Percentiles rank a stretch among this genome's conserved stretches.
Evolutionary conservation across 306 rosid genomes (phyloP).

Genomic region (Corylus americana): DNA sequence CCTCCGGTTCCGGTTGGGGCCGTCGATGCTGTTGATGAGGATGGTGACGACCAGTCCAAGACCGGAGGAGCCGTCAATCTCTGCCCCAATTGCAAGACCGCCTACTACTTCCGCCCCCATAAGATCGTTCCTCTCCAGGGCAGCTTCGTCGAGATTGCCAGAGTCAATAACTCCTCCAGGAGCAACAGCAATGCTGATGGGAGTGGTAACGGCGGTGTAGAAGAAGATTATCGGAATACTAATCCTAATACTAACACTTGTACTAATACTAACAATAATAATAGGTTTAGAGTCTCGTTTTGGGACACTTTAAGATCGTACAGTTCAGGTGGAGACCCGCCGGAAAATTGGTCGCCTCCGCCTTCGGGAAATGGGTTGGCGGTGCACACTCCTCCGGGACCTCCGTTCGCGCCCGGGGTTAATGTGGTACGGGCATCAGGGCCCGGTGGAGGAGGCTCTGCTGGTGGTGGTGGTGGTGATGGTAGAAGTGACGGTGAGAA

Average conservation of each 20-base stretch:
- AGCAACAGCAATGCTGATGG: slow-evolving; percentile 10
- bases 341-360: slow-evolving; percentile 69
- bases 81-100: slow-evolving; percentile 87
- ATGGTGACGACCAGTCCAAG: slow-evolving; percentile 25
- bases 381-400: slow-evolving; percentile 88
- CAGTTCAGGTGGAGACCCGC: slow-evolving; percentile 60
- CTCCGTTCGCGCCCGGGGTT: slow-evolving; percentile 80
- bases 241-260: slow-evolving; percentile 16
- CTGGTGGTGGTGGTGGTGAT: slow-evolving; percentile 37
- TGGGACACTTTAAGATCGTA: slow-evolving; percentile 60
- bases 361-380: slow-evolving; percentile 71
- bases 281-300: slow-evolving; percentile 51
- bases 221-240: slow-evolving; percentile 29
- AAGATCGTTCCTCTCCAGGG: slow-evolving; percentile 77
- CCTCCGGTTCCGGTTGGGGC: slow-evolving; percentile 22
- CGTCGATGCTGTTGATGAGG: slow-evolving; percentile 13
- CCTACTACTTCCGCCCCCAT: slow-evolving; percentile 75
- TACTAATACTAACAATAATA: slow-evolving; percentile 25
- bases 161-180: slow-evolving; percentile 36
- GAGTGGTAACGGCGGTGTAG: slow-evolving; percentile 25
- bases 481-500: slow-evolving; percentile 52
- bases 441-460: slow-evolving; percentile 33
- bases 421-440: slow-evolving; percentile 68
- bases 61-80: slow-evolving; percentile 55
- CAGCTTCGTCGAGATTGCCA: slow-evolving; percentile 82